These are phyloP conservation scores for Inonotus obliquus DNA, from an alignment of 1,284 basidiomycete genomes.

Conservation along the genomic window DNA sequence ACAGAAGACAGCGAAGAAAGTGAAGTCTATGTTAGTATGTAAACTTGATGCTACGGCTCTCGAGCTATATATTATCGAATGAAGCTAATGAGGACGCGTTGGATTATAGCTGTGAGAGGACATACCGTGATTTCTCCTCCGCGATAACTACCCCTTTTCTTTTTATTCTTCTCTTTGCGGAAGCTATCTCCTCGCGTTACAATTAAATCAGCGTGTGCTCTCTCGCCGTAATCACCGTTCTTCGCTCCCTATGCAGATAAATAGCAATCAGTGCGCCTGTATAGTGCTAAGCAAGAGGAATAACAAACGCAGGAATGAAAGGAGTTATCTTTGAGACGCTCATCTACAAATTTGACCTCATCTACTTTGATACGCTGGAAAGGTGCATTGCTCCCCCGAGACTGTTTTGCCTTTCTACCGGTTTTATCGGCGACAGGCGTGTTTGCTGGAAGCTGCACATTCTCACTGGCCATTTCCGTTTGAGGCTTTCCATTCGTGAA, in stretches of 20 bases:
- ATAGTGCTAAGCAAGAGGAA: neutral
- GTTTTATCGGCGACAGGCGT: constrained; percentile 10
- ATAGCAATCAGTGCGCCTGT: constrained; percentile 9
- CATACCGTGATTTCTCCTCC: constrained; percentile 89
- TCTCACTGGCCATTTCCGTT: constrained; percentile 11
- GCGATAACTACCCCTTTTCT: constrained; percentile 90
- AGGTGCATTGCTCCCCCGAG: constrained; percentile 48
- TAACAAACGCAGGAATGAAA: constrained; percentile 74
- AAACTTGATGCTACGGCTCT: constrained; percentile 85
- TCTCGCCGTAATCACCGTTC: constrained; percentile 83
- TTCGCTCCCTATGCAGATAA: constrained; percentile 44
- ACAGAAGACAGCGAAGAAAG: neutral
- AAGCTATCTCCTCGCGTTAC: constrained; percentile 93
- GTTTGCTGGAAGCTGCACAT: constrained; percentile 7
- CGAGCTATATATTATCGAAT: constrained; percentile 46
- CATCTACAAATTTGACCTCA: constrained; percentile 50
- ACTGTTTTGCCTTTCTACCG: constrained; percentile 29
- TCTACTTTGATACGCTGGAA: constrained; percentile 84
- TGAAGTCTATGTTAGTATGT: neutral
- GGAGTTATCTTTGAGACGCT: constrained; percentile 72
- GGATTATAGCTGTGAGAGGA: constrained; percentile 16
- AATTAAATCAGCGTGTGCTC: constrained; percentile 83
- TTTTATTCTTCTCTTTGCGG: constrained; percentile 99
- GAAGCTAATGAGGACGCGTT: constrained; percentile 5
- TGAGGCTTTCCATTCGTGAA: neutral